Base-by-base conservation (phyloP, 257 asterid species). In the Plantago ovata region DNA sequence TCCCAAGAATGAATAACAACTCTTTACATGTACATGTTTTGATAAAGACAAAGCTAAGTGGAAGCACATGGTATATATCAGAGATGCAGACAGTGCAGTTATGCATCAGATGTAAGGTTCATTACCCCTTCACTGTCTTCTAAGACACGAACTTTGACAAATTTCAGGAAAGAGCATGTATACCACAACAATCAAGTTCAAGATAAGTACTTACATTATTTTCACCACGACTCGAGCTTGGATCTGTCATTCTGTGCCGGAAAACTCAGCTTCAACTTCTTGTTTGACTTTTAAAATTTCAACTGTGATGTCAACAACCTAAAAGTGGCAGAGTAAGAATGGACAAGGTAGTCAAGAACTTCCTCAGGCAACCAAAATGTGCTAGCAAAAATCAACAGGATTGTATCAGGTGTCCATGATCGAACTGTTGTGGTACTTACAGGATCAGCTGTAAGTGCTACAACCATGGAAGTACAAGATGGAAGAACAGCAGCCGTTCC, bases 121-220 rank as follows among this genome's bases (percentile, higher is more conserved):
- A 18, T 68, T 86, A 84, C 98, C 98, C 98, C 79, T 92, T 88
- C 41, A 88, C 94, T 32, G 97, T 79, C 76, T 92, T 92, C 75
- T 77, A 28, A 28, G 7, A 1, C 36, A 28, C 6, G 36, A n/a
- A n/a, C n/a, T n/a, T n/a, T n/a, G n/a, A n/a, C n/a, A n/a, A n/a
- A n/a, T n/a, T n/a, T n/a, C n/a, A n/a, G n/a, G n/a, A n/a, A n/a
- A n/a, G n/a, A n/a, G n/a, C n/a, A n/a, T n/a, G n/a, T n/a, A n/a
- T n/a, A 28, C 7, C 13, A 40, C 22, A 20, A 10, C 0, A 7
- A 13, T 32, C 21, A 6, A 20, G 45, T 38, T 10, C 50, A 14
- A 48, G 28, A 70, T 8, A 45, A n/a, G 39, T 10, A 64, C 81
- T 76, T 67, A 79, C 89, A 56, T 43, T 72, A 24, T 54, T 74